Evolutionary conservation across 768 basidiomycete genomes (phyloP), one percentile per base, ranked within the genome.

Genomic region (Amanita rimosa): DNA sequence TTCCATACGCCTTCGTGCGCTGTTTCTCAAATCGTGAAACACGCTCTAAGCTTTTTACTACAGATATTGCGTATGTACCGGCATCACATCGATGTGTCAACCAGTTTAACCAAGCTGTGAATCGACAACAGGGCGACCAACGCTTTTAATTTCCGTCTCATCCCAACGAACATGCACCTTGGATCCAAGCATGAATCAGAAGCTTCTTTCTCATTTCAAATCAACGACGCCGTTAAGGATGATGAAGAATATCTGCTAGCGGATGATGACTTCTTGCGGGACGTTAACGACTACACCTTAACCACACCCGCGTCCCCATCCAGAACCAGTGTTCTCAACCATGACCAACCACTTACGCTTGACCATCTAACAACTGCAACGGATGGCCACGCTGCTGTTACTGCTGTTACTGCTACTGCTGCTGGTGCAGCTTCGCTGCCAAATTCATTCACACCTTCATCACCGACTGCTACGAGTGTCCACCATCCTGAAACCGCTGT

Each of bases 171-270:
- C 29, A 49, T 49, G 48, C 48, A 35, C 14, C 27, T 43, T 14
- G 48, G 48, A 49, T 49, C 48, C 48, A 49, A 43, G 40, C 33
- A 49, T 29, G 37, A 71, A 44, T 75, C 74, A 21, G 69, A 73
- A 53, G 55, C 62, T n/a, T 75, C 73, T 31, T 72, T 69, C 52
- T 77, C 76, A 1, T 76, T 79, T 58, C 74, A 79, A 58, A 75
- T 81, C 31, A 78, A 81, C 3, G 62, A 64, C 6, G 56, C 62
- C 5, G 64, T 63, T 34, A 58, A 60, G 6, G 72, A 69, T 13
- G 75, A 78, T 54, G 70, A 79, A 54, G 48, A 49, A 31, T 70
- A 82, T 22, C 70, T 83, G 3, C 61, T 62, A 6, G 66, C 69
- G 39, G 73, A 80, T 49, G 58, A 64, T 53, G 68, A 71, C 62